Conservation (phyloP, 768 basidiomycete species). For the Trametes gibbosa region DNA sequence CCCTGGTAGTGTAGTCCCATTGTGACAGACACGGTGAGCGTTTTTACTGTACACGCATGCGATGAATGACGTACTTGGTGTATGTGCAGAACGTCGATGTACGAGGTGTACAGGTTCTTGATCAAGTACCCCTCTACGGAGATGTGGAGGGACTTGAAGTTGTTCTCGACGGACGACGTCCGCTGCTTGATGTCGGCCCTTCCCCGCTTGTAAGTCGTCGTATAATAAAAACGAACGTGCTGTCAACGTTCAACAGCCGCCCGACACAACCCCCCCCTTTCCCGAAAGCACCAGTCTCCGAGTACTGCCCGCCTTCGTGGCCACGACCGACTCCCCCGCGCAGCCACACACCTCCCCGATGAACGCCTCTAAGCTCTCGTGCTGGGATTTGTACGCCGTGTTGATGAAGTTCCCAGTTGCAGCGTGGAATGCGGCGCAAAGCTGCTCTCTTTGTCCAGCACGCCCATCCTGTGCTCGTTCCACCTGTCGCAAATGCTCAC, state of each 20-base stretch:
- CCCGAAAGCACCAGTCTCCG: no score
- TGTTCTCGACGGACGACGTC: conserved; percentile 44
- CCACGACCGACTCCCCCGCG: conserved; percentile 34
- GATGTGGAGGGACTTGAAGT: conserved; percentile 33
- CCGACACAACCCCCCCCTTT: no score
- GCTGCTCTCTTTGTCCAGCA: conserved; percentile 34
- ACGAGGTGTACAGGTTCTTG: conserved; percentile 55
- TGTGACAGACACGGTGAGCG: conserved; percentile 2
- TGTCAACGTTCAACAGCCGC: background rate
- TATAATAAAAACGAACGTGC: conserved; percentile 25
- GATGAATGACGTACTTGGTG: conserved; percentile 35
- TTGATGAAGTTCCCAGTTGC: conserved; percentile 36
- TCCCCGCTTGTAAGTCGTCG: conserved; percentile 26
- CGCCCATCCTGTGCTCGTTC: conserved; percentile 24
- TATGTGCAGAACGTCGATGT: conserved; percentile 56
- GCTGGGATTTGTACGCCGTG: conserved; percentile 35
- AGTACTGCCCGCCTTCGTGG: conserved; percentile 24
- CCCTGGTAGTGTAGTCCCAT: conserved; percentile 36
- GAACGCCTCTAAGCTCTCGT: conserved; percentile 36
- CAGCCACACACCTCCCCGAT: conserved; percentile 44
- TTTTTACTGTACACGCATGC: background rate
- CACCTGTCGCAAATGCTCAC: conserved; percentile 28
- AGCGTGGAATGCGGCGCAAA: conserved; percentile 34
- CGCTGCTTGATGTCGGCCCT: conserved; percentile 25
- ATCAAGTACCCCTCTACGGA: conserved; percentile 38